A percentile compares a stretch with the other conserved stretches of the same genome.
Conservation (phyloP, 2,329 filamentous ascomycete genomes). For the Whalleya microplaca region DNA sequence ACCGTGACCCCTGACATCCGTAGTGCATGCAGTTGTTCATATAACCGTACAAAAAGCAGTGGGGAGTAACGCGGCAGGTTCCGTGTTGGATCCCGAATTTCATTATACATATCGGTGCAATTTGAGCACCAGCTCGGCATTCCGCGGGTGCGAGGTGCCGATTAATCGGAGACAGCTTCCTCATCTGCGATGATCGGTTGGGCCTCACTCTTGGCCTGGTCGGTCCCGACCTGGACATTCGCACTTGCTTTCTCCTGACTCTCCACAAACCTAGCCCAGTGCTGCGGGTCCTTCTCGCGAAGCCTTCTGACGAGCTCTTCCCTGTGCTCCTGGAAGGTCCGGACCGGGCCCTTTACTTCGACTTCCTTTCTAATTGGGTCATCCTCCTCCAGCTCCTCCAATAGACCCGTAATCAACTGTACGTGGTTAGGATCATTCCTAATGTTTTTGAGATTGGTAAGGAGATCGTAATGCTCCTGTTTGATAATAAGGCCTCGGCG, state of each 20-base stretch:
- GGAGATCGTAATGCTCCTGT: constrained; percentile 54
- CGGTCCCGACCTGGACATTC: constrained; percentile 47
- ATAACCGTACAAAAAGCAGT: background rate
- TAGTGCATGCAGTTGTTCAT: background rate
- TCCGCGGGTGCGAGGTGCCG: background rate
- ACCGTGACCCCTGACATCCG: background rate
- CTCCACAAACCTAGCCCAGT: constrained; percentile 67
- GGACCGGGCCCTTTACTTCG: constrained; percentile 61
- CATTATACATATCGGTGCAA: constrained; percentile 10
- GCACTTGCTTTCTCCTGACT: constrained; percentile 62
- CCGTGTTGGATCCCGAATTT: constrained; percentile 1
- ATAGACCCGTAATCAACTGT: constrained; percentile 61
- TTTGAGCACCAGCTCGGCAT: constrained; percentile 1
- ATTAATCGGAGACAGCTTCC: constrained; percentile 46
- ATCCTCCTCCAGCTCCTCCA: constrained; percentile 67
- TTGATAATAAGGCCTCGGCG: constrained; percentile 53
- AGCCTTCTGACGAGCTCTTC: constrained; percentile 53
- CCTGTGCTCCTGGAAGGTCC: constrained; percentile 62
- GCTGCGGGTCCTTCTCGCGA: constrained; percentile 65
- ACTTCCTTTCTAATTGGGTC: constrained; percentile 58
- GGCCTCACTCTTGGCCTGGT: constrained; percentile 21
- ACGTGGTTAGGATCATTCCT: constrained; percentile 54
- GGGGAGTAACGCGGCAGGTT: background rate
- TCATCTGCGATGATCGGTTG: constrained; percentile 39
- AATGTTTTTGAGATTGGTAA: constrained; percentile 54